Evolutionary conservation across 495 filamentous ascomycete genomes (phyloP).

Genomic region (Xeromyces bisporus): DNA sequence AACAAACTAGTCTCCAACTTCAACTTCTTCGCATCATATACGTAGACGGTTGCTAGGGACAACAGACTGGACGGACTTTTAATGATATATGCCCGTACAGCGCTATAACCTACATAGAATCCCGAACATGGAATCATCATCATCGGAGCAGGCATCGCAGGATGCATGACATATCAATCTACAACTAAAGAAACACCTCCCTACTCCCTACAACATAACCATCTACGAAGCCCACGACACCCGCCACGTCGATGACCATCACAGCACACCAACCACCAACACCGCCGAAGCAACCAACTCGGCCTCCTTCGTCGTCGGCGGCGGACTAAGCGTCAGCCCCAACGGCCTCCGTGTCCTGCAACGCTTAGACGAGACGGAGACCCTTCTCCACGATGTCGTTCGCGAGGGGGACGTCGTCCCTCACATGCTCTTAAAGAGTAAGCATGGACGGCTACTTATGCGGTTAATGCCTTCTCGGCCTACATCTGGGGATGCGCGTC

Average conservation of each 20-base stretch:
- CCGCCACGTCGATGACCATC: slow-evolving; percentile 6
- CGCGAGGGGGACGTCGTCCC: slow-evolving; percentile 20
- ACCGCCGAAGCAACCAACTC: slow-evolving; percentile 6
- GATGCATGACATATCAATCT: no score
- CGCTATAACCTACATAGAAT: no score
- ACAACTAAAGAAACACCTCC: no score
- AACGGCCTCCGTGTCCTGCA: slow-evolving; percentile 33
- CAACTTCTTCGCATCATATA: no score
- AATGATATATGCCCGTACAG: no score
- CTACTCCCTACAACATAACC: no score
- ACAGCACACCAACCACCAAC: slow-evolving; percentile 3
- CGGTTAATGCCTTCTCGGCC: slow-evolving; percentile 11
- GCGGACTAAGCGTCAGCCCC: slow-evolving; percentile 30
- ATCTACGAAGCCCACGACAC: slow-evolving; percentile 24
- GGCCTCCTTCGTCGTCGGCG: slow-evolving; percentile 27
- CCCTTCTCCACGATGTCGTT: slow-evolving; percentile 18
- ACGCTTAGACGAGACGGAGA: slow-evolving; percentile 20
- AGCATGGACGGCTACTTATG: slow-evolving; percentile 18
- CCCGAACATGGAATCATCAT: no score
- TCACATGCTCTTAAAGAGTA: slow-evolving; percentile 19
- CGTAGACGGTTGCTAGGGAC: no score
- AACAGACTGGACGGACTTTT: no score
- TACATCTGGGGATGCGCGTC: slow-evolving; percentile 1
- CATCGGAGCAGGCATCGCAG: no score
- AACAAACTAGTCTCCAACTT: no score